Conservation (phyloP, 345 rosid species). For the Microthlaspi erraticum region DNA sequence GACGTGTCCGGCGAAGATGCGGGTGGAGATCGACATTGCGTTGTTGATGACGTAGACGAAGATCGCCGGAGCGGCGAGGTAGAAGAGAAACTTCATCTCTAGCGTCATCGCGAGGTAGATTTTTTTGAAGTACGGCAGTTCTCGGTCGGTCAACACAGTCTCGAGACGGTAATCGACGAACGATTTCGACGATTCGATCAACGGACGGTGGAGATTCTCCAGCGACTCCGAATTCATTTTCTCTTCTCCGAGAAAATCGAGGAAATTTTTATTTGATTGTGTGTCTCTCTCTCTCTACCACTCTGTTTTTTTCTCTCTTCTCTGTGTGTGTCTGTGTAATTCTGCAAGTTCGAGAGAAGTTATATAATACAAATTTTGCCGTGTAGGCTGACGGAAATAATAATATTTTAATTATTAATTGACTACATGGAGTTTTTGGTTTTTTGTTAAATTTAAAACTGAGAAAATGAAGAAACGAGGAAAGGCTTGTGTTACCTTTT, state of each 20-base stretch:
- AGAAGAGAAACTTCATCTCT: constrained; percentile 57
- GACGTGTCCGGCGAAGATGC: constrained; percentile 63
- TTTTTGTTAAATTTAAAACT: background rate
- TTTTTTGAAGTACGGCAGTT: constrained; percentile 43
- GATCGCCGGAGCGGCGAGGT: constrained; percentile 63
- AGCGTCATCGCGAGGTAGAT: constrained; percentile 52
- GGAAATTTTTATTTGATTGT: background rate
- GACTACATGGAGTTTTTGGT: background rate
- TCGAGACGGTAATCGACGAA: constrained; percentile 53
- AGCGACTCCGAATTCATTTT: constrained; percentile 41
- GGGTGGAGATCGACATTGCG: constrained; percentile 60
- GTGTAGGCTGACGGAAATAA: constrained; percentile 40
- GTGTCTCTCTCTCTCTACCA: background rate
- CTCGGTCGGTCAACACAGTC: constrained; percentile 50
- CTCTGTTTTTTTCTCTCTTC: background rate
- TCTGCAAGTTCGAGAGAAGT: constrained; percentile 15
- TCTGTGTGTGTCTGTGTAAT: constrained; percentile 4
- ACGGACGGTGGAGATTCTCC: constrained; percentile 44
- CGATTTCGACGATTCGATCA: constrained; percentile 40
- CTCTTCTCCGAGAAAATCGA: background rate
- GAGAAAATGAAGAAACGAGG: constrained; percentile 31
- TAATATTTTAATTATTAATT: constrained; percentile 1
- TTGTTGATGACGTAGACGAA: constrained; percentile 64
- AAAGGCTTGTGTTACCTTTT: constrained; percentile 3
- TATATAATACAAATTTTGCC: constrained; percentile 38